Conservation (phyloP, 2,329 filamentous ascomycete species). For the Hypoxylon sp. region DNA sequence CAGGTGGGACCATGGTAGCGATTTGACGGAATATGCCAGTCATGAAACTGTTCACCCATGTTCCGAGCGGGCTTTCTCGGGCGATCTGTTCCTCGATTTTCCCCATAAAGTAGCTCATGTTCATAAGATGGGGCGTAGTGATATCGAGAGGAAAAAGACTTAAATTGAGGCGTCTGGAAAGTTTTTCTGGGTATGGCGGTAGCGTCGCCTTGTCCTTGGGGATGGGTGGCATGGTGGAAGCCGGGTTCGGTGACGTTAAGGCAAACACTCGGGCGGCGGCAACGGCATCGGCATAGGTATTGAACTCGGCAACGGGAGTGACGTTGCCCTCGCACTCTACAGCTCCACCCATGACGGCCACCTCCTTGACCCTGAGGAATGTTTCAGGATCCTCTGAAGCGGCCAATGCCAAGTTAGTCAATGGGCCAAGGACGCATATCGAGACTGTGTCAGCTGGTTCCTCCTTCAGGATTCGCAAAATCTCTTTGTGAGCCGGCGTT, state of each 20-base stretch:
- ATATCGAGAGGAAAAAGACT: slow-evolving; percentile 83
- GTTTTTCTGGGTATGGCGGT: slow-evolving; percentile 71
- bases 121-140: slow-evolving; percentile 77
- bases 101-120: slow-evolving; percentile 68
- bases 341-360: slow-evolving; percentile 95
- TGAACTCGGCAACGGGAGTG: slow-evolving; percentile 91
- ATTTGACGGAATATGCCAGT: slow-evolving; percentile 78
- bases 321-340: slow-evolving; percentile 85
- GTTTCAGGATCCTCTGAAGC: slow-evolving; percentile 89
- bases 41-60: slow-evolving; percentile 80
- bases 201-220: slow-evolving; percentile 64
- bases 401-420: slow-evolving; percentile 93
- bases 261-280: slow-evolving; percentile 83
- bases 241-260: slow-evolving; percentile 78
- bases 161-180: slow-evolving; percentile 74
- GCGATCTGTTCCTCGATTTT: slow-evolving; percentile 67
- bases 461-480: slow-evolving; percentile 85
- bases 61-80: slow-evolving; percentile 77
- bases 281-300: slow-evolving; percentile 88
- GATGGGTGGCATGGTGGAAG: slow-evolving; percentile 82
- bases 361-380: slow-evolving; percentile 88
- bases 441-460: slow-evolving; percentile 87
- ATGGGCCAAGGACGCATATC: slow-evolving; percentile 88
- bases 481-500: slow-evolving; percentile 82
- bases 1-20: slow-evolving; percentile 70